Evolutionary conservation across 2,329 filamentous ascomycete species (phyloP).

Genomic region (Fusarium sp.): DNA sequence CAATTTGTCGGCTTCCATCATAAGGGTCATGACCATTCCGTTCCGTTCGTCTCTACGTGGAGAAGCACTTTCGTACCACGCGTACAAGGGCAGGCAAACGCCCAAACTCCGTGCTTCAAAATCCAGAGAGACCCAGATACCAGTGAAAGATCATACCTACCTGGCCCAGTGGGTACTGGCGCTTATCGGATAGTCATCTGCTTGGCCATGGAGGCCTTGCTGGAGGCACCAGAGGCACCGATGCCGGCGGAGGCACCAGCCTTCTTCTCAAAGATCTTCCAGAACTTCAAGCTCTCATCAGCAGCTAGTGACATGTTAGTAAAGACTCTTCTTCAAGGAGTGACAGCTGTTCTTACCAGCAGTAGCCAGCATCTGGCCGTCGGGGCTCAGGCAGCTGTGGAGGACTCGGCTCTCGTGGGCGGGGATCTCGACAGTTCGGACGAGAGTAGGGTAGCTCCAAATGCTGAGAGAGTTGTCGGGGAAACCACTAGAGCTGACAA

Average conservation of each 20-base stretch:
- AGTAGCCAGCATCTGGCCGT: constrained; percentile 97
- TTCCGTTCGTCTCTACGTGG: constrained; percentile 55
- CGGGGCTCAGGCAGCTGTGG: constrained; percentile 95
- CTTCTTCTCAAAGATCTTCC: constrained; percentile 99
- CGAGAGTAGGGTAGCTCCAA: constrained; percentile 97
- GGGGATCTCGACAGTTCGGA: constrained; percentile 97
- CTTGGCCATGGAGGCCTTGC: constrained; percentile 89
- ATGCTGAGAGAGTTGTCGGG: constrained; percentile 99
- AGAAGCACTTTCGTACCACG: constrained; percentile 64
- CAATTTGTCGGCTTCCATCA: constrained; percentile 31
- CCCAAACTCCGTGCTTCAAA: constrained; percentile 68
- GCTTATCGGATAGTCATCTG: constrained; percentile 91
- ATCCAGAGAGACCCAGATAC: constrained; percentile 55
- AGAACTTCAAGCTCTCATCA: constrained; percentile 98
- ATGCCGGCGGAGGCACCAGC: constrained; percentile 76
- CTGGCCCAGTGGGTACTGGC: constrained; percentile 48
- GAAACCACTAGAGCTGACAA: constrained; percentile 96
- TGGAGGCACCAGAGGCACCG: constrained; percentile 74
- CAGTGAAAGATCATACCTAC: constrained; percentile 62
- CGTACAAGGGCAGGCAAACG: constrained; percentile 55
- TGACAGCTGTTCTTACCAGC: constrained; percentile 69
- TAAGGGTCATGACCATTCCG: constrained; percentile 43
- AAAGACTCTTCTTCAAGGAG: background rate
- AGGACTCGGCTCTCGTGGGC: constrained; percentile 97
- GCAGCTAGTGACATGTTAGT: constrained; percentile 67